phyloP scores from a whole-genome alignment of 257 asterid genomes.

The Phtheirospermum japonicum region DNA sequence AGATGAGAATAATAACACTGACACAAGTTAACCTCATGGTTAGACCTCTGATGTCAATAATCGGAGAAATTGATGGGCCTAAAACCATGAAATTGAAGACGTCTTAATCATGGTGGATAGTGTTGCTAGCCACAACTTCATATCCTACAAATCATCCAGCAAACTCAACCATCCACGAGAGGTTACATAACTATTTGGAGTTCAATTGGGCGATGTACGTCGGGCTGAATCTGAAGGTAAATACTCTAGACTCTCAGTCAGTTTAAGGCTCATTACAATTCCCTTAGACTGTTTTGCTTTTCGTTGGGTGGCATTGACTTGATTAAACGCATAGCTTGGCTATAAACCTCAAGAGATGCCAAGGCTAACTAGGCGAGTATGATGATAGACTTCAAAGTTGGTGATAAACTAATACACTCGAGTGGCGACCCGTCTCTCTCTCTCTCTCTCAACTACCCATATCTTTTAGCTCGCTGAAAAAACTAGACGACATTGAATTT shows the following conservation, averaged over 20 bases:
- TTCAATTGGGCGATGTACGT: background rate
- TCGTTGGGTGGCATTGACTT: background rate
- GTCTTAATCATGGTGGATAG: background rate
- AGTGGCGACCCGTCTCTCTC: background rate
- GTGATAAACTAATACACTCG: no score
- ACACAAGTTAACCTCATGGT: background rate
- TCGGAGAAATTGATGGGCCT: background rate
- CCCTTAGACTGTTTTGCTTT: background rate
- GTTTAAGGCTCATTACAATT: background rate
- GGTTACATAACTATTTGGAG: background rate
- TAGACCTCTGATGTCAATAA: background rate
- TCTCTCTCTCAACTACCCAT: background rate
- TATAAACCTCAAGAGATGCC: background rate
- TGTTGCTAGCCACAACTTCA: background rate
- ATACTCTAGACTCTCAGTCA: background rate
- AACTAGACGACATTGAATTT: background rate
- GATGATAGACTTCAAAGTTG: background rate
- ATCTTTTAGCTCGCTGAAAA: background rate
- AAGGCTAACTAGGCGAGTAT: background rate
- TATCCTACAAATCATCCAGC: background rate
- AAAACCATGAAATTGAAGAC: background rate
- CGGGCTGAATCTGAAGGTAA: background rate
- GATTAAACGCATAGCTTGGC: background rate
- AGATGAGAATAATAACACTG: no score
- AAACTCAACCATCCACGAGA: background rate